Evolutionary conservation across 108 stramenopile species (phyloP), one percentile per base, ranked within the genome.

Genomic region (Mediolabrus comicus): DNA sequence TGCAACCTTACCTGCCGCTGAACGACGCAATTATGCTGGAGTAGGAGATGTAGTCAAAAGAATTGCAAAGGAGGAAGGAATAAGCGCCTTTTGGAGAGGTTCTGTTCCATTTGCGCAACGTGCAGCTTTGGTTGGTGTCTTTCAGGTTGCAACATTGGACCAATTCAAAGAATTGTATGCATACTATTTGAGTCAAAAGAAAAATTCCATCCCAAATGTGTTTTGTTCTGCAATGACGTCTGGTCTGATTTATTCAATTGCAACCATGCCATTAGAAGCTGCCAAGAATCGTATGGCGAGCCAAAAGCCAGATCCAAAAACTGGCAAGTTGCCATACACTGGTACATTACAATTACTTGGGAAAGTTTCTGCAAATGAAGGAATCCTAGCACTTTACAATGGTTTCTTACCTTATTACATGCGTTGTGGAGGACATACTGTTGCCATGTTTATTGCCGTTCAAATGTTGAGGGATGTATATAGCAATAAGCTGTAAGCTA

Each of bases 401-500:
- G 90, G 91, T 53, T 92, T 89, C 72, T 80, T 90, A n/a, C 92
- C 97, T 3, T 97, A 97, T 75, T 97, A 97, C 63, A 54, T 91
- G 53, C 89, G 97, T 58, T 97, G 97, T 70, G 97, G 97, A 57
- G 97, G 97, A 25, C 97, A 97, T 74, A 97, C 97, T 4, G 97
- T 97, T 14, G 62, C 80, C 67, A 97, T 97, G 97, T 97, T 97
- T 59, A 83, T 97, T 41, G 58, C 86, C 34, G 94, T 97, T 4
- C 92, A 97, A 67, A 55, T 91, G 55, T 38, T 94, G 59, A 84
- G 96, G 36, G 88, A 91, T 81, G 67, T 62, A 13, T 96, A 94
- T 78, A 65, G 30, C 12, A 66, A 52, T 12, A 55, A 32, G 49
- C 39, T 22, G 51, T 52, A 63, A 49, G n/a, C n/a, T n/a, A n/a